Evolutionary conservation across 2,329 filamentous ascomycete species (phyloP).

Genomic region (Diaporthe longicolla): DNA sequence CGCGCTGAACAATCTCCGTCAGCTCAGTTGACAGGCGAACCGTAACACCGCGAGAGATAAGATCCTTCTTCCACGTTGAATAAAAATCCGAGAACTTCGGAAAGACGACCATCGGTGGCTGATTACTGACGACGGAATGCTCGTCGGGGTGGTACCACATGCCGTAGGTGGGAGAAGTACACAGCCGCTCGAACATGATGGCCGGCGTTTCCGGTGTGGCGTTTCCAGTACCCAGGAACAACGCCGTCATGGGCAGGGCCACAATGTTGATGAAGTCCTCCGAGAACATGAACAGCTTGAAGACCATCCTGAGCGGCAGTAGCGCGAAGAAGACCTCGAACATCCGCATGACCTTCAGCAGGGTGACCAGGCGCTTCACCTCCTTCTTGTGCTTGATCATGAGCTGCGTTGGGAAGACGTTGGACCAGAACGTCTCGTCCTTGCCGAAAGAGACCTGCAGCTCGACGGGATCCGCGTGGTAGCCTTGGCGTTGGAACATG

Average conservation of each 20-base stretch:
- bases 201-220: constrained; percentile 79
- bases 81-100: constrained; percentile 74
- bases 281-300: constrained; percentile 69
- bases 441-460: constrained; percentile 76
- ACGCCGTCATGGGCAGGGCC: constrained; percentile 78
- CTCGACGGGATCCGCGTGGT: constrained; percentile 65
- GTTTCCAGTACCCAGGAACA: constrained; percentile 71
- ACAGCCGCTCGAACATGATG: constrained; percentile 75
- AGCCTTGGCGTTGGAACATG: constrained; percentile 71
- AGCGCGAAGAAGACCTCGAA: constrained; percentile 73
- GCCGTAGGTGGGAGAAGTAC: constrained; percentile 70
- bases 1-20: constrained; percentile 64
- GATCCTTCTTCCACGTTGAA: constrained; percentile 68
- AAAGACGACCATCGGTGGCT: constrained; percentile 77
- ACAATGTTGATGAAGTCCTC: constrained; percentile 71
- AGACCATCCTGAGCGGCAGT: constrained; percentile 74
- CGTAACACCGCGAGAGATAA: constrained; percentile 68
- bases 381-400: constrained; percentile 69
- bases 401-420: constrained; percentile 73
- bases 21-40: constrained; percentile 71
- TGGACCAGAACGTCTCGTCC: constrained; percentile 74
- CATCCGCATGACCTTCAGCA: constrained; percentile 70
- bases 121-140: constrained; percentile 68
- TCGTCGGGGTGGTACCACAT: constrained; percentile 68
- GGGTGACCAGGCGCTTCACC: constrained; percentile 68